These are phyloP conservation scores for Zoysia pacifica DNA, from an alignment of 176 grass and related monocot species.

Conservation along the genomic window DNA sequence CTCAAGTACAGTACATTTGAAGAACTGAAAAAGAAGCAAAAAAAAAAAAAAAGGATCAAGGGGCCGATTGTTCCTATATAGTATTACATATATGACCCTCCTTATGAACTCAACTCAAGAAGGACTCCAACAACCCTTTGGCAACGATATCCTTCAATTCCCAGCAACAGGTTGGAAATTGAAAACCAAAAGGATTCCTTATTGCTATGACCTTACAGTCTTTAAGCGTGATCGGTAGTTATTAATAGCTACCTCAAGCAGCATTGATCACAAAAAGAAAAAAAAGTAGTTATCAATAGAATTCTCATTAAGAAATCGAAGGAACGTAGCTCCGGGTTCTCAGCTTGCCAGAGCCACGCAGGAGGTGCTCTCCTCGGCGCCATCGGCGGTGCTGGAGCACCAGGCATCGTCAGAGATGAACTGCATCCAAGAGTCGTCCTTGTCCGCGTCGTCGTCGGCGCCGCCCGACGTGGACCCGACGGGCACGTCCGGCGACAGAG, in stretches of 20 bases:
- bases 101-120: constrained; percentile 53
- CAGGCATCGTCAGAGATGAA: constrained; percentile 89
- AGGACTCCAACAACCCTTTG: constrained; percentile 49
- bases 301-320: constrained; percentile 24
- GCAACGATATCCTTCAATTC: constrained; percentile 39
- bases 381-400: constrained; percentile 58
- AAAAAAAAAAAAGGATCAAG: constrained; percentile 2
- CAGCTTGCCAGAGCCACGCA: constrained; percentile 43
- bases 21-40: neutral
- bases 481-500: constrained; percentile 56
- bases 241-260: constrained; percentile 42
- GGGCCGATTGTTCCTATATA: constrained; percentile 36
- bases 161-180: constrained; percentile 49
- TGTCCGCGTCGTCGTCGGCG: constrained; percentile 55
- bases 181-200: constrained; percentile 46
- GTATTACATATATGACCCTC: constrained; percentile 38
- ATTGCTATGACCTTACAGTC: constrained; percentile 44
- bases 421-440: constrained; percentile 91
- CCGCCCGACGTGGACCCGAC: constrained; percentile 57
- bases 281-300: constrained; percentile 41
- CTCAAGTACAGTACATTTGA: constrained; percentile 25
- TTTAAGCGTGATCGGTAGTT: constrained; percentile 22
- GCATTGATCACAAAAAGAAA: constrained; percentile 33
- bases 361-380: constrained; percentile 55
- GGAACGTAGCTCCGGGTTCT: constrained; percentile 6